A percentile compares a stretch with the other conserved stretches of the same genome.
These are phyloP conservation scores for Helichrysum umbraculigerum DNA, from an alignment of 129 eudicot genomes.

Conservation along the genomic window DNA sequence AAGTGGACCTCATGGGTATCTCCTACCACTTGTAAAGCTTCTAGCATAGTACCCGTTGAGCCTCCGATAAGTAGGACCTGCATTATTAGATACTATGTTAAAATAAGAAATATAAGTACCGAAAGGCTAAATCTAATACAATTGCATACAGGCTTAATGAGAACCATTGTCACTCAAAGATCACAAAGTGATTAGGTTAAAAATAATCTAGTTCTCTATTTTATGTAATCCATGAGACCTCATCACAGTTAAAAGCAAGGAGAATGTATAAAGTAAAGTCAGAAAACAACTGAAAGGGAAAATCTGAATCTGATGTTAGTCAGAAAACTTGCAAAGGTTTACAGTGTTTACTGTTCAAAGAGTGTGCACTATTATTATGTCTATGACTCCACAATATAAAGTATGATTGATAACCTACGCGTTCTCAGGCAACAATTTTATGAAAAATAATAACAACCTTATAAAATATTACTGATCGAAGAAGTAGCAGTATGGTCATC, in stretches of 20 bases:
- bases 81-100: constrained; percentile 23
- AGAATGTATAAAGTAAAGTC: constrained; percentile 10
- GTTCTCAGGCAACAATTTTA: too few relatives aligned
- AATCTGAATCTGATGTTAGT: constrained; percentile 15
- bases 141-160: constrained; percentile 6
- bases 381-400: too few relatives aligned
- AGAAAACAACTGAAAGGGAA: constrained; percentile 1
- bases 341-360: not conserved
- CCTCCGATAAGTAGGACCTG: constrained; percentile 99
- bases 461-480: constrained; percentile 15
- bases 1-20: constrained; percentile 65
- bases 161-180: constrained; percentile 15
- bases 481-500: not conserved
- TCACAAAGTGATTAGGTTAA: constrained; percentile 13
- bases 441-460: not conserved
- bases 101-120: constrained; percentile 3
- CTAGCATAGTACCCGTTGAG: constrained; percentile 99
- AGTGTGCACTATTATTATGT: not conserved
- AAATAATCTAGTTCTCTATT: constrained; percentile 3
- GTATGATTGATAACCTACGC: too few relatives aligned
- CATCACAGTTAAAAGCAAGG: not conserved
- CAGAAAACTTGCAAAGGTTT: constrained; percentile 5
- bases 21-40: constrained; percentile 87
- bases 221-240: constrained; percentile 12
- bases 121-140: constrained; percentile 8